Evolutionary conservation across 306 rosid species (phyloP).

Genomic region (Chamaecrista fasciculata): DNA sequence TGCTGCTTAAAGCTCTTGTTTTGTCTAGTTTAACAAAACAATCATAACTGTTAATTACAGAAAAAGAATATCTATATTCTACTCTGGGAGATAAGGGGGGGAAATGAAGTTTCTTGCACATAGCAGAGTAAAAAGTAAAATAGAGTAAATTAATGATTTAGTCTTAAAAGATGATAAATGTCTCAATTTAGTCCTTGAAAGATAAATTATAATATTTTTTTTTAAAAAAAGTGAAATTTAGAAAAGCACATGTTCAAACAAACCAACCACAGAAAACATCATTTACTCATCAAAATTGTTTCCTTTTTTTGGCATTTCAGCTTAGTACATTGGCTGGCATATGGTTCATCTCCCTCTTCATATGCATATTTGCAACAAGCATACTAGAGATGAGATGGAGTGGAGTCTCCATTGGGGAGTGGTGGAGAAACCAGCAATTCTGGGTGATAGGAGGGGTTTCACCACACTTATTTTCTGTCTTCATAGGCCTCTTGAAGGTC

Average conservation of each 20-base stretch:
- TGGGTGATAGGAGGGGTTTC: conserved; percentile 81
- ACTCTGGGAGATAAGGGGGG: too few species aligned
- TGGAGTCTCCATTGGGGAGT: conserved; percentile 60
- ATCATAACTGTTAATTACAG: too few species aligned
- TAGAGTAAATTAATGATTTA: too few species aligned
- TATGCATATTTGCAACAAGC: conserved; percentile 56
- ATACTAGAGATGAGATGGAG: conserved; percentile 77
- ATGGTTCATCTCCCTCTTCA: conserved; percentile 70
- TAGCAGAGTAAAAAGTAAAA: too few species aligned
- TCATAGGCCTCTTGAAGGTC: conserved; percentile 57
- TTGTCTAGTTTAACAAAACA: too few species aligned
- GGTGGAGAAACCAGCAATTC: conserved; percentile 86
- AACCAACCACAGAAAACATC: neutral
- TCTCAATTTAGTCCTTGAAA: too few species aligned
- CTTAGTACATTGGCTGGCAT: conserved; percentile 48
- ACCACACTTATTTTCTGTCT: conserved; percentile 57
- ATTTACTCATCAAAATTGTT: neutral
- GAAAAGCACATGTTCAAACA: too few species aligned
- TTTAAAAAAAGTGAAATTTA: neutral
- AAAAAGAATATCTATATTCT: too few species aligned
- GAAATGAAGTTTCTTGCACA: too few species aligned
- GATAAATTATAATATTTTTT: too few species aligned
- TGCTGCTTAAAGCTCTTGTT: neutral
- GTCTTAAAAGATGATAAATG: too few species aligned
- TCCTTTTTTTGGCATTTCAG: conserved; percentile 34